Base-by-base conservation (phyloP, 148 eudicot genomes). In the Vaccinium vitisidaea region DNA sequence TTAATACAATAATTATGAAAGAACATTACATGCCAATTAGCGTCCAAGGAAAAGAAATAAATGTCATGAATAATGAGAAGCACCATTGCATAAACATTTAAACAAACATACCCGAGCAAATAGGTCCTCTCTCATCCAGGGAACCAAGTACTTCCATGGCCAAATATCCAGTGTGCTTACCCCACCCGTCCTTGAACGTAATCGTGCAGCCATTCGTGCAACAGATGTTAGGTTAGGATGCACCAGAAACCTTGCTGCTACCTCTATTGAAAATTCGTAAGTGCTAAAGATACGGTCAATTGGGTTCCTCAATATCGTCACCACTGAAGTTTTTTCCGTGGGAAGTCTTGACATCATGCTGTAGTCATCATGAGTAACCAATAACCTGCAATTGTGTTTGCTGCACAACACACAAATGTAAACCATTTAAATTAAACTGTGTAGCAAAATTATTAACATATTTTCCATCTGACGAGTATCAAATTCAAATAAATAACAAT, bases 121-220 rank as follows among this genome's bases (percentile, higher is more conserved):
- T 59, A 97, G 87, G 84, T 97, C 99, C 92, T 95, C 98, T 86
- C 94, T 92, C 98, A 97, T 97, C 99, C 99, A 97, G 52, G 99
- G 99, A 77, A 94, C 98, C 89, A 97, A 85, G 91, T 97, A 94
- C 87, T 97, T 97, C 98, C 99, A 97, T 21, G 98, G 99, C 99
- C 99, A 97, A 46, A 97, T 94, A 87, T 95, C 98, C 80, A 97
- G 90, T 1, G 99, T 94, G 86, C 96, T 95, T 76, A 93, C 88
- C 80, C 86, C 94, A 69, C 71, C 83, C 52, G 27, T 83, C 88
- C 89, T 95, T 76, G 90, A 87, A 71, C 94, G 95, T 55, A 92
- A 48, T 27, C 93, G 93, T 83, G 84, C 82, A 81, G 90, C 69
- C 90, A 90, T 88, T 91, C 54, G 90, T 77, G 84, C 63, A 49